Base-by-base conservation (phyloP, 192 early-diverging fungal genomes). In the Rhizophlyctis rosea region DNA sequence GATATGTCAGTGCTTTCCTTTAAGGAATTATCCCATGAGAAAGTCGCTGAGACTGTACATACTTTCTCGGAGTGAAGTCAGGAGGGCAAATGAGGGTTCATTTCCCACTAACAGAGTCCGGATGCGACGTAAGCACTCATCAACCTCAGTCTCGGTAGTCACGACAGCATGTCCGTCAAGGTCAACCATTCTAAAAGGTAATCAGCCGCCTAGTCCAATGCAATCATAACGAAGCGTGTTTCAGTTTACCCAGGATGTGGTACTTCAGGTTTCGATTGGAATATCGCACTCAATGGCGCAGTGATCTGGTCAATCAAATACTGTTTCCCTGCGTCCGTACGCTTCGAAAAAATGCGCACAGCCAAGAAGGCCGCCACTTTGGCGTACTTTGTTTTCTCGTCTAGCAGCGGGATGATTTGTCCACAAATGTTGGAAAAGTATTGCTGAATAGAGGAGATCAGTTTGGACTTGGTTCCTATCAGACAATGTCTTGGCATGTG, bases 381-480 rank as follows among this genome's bases (percentile, higher is more conserved):
- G 11, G 65, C 21, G 27, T 57, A 35, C n/a, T n/a, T 30, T 23
- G 69, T 16, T 13, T 47, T 23, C 2, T 30, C 47, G 9, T 64
- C 52, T 9, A 76, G 21, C 21, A 63, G 50, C 18, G 1, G 69
- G 47, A 13, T 64, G 27, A 85, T 52, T 35, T 85, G 85, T 14
- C 81, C 71, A 32, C 73, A 67, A 47, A 87, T 72, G 23, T 64
- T 61, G 24, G 68, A 54, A 57, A 78, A 83, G 65, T 85, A 87
- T 18, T 66, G 63, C 65, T 81, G 24, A 16, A 5, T 16, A 18
- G n/a, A n/a, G 39, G 39, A 47, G 9, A 47, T 47, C 39, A 47
- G 18, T n/a, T 47, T n/a, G 39, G 9, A 9, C n/a, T n/a, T n/a
- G n/a, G n/a, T n/a, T n/a, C n/a, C n/a, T n/a, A 14, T 13, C 27